Evolutionary conservation across 228 moss, liverwort and hornwort genomes (phyloP), one percentile per base, ranked within the genome.

Genomic region (Sphagnum magellanicum): DNA sequence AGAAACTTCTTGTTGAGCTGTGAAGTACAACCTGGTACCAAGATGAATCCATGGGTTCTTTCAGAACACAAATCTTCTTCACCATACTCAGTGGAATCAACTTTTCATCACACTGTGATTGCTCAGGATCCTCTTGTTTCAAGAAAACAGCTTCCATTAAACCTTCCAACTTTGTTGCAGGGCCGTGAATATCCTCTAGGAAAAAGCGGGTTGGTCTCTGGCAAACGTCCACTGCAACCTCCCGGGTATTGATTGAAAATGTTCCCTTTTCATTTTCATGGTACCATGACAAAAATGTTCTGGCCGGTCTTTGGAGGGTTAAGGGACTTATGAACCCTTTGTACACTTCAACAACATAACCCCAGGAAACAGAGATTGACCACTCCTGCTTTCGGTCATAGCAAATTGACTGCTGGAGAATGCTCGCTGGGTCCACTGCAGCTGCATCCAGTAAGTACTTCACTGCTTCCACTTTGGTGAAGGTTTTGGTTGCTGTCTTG

Each of bases 331-430:
- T 71, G 8, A 86, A 82, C 4, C 80, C 82, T 70, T 73, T 77
- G 62, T 82, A 74, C 59, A 83, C 86, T 53, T 83, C 78, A 15
- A 86, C 80, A 15, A 78, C 75, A 13, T 86, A 86, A 50, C 79
- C 86, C 82, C 82, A 86, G 0, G 86, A 79, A 13, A 86, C 73
- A 0, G 83, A 73, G 48, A 83, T 68, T 5, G 86, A 86, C 83
- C 85, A 86, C 52, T 68, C 64, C 0, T 77, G 77, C 50, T 47
- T 63, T 47, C 51, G 63, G 5, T 73, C 74, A 57, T 83, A 86
- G 78, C 86, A 86, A 67, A 86, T 83, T 51, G 86, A 86, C 58
- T 86, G 86, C n/a, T 86, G 86, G 0, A 80, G 59, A 14, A 86
- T 50, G 50, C 83, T 86, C 6, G 77, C 79, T 10, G 80, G 16